phyloP scores from a whole-genome alignment of 208 protist genomes.

The Strigomonas culicis region DNA sequence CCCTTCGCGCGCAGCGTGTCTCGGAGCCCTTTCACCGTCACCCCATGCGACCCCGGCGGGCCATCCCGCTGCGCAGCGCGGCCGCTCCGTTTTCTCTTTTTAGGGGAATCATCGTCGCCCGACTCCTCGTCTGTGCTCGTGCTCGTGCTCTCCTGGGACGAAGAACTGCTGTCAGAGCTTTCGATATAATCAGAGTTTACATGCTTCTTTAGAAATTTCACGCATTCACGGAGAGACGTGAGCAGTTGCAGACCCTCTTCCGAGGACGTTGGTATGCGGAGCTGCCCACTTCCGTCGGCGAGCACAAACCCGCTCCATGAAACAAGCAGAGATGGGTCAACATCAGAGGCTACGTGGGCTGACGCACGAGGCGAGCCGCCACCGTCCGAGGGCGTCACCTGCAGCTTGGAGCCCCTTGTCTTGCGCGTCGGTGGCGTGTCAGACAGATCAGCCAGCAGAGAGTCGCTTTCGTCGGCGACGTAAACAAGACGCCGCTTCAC shows the following conservation, averaged over 20 bases:
- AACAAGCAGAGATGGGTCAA: neutral
- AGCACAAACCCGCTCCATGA: neutral
- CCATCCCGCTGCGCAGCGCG: too few species aligned
- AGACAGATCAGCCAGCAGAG: neutral
- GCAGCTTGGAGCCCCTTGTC: neutral
- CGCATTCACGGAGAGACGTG: neutral
- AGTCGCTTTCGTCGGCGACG: neutral
- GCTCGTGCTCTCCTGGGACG: neutral
- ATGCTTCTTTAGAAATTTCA: neutral
- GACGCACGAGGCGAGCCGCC: too few species aligned
- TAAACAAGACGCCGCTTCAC: slow-evolving; percentile 1
- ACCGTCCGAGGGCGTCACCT: slow-evolving; percentile 1
- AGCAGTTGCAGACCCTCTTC: neutral
- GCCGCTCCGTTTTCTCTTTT: too few species aligned
- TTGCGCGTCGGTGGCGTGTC: neutral
- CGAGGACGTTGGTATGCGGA: neutral
- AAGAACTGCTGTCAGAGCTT: neutral
- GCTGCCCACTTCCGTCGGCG: neutral
- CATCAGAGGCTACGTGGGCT: neutral
- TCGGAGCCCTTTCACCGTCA: neutral
- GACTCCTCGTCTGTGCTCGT: too few species aligned
- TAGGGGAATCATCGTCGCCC: too few species aligned
- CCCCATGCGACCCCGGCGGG: neutral
- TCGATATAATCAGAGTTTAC: neutral
- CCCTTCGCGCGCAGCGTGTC: neutral